Conservation (phyloP, 2,329 filamentous ascomycete species). For the Pyrenophora tritici-repentis region DNA sequence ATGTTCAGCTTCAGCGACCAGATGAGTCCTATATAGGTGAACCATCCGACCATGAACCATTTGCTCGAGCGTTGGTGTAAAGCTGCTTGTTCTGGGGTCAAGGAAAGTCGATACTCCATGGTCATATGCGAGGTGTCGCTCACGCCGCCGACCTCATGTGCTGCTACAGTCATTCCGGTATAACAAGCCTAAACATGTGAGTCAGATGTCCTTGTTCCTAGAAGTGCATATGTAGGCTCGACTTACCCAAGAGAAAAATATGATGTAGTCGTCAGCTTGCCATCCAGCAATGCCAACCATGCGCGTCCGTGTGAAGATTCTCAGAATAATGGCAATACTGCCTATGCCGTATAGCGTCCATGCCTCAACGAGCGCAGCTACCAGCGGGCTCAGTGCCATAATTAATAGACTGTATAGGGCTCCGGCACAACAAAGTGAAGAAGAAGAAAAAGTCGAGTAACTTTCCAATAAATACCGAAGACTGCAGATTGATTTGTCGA, state of each 20-base stretch:
- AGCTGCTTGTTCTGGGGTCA: slow-evolving; percentile 34
- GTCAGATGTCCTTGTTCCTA: background rate
- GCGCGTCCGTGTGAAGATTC: slow-evolving; percentile 42
- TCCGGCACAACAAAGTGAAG: too few relatives aligned
- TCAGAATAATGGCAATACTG: slow-evolving; percentile 36
- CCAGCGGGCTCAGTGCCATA: slow-evolving; percentile 13
- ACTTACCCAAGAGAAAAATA: slow-evolving; percentile 39
- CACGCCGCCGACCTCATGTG: slow-evolving; percentile 34
- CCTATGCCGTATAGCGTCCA: slow-evolving; percentile 48
- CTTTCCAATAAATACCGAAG: too few relatives aligned
- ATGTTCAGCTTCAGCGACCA: slow-evolving; percentile 52
- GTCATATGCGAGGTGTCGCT: slow-evolving; percentile 41
- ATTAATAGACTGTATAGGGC: background rate
- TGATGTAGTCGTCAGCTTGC: slow-evolving; percentile 44
- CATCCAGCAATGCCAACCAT: slow-evolving; percentile 43
- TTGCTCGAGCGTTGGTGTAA: slow-evolving; percentile 44
- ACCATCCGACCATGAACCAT: slow-evolving; percentile 45
- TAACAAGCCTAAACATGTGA: slow-evolving; percentile 14
- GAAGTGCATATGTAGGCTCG: background rate
- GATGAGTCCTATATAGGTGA: slow-evolving; percentile 44
- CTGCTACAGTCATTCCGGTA: slow-evolving; percentile 25
- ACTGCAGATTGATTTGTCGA: too few relatives aligned
- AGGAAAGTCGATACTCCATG: slow-evolving; percentile 35
- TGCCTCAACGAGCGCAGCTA: slow-evolving; percentile 32
- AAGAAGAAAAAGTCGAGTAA: too few relatives aligned